Evolutionary conservation across 2,329 filamentous ascomycete species (phyloP), one percentile per base, ranked within the genome.

Genomic region (Pleurostoma richardsiae): DNA sequence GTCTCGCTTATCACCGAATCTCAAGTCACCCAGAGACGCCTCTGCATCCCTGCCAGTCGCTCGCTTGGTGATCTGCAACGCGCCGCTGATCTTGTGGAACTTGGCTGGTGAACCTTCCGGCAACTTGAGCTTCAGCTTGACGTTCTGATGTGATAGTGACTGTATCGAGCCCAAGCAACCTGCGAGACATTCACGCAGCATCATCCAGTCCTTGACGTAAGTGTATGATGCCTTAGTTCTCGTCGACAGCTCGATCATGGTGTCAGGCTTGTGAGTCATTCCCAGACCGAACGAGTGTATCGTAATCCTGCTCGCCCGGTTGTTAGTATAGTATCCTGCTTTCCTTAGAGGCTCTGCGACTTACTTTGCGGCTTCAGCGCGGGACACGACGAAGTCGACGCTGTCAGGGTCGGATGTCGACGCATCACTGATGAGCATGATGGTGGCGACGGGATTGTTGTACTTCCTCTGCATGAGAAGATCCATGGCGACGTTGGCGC

Each of bases 151-250:
- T n/a, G 94, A 97, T 29, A 90, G 85, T 3, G 89, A 90, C 66
- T 99, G 94, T 62, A 97, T 79, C 10, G 90, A 85, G 41, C 94
- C 94, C 29, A 99, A 73, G 59, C 92, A 97, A 40, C 94, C 94
- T 28, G 91, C 94, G 40, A 96, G 78, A 64, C 94, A 97, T 66
- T 99, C 94, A 29, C 94, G 86, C 33, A 99, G 79, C 92, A 97
- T 99, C 92, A 97, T 97, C 94, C 94, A 99, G 66, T 99, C 94
- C 69, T 97, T 99, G 56, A 99, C 91, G 59, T 97, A 99, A 2
- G 90, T 95, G 62, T 97, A 99, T 1, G 90, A 95, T 4, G 91
- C 94, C 70, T 97, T 99, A 4, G 94, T 99, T 50, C 90, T 81
- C 5, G 88, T 94, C 1, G 94, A 97, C 10, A 99, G 74, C 68